Conservation (phyloP, 352 stramenopile species). For the Globisporangium nagaii region DNA sequence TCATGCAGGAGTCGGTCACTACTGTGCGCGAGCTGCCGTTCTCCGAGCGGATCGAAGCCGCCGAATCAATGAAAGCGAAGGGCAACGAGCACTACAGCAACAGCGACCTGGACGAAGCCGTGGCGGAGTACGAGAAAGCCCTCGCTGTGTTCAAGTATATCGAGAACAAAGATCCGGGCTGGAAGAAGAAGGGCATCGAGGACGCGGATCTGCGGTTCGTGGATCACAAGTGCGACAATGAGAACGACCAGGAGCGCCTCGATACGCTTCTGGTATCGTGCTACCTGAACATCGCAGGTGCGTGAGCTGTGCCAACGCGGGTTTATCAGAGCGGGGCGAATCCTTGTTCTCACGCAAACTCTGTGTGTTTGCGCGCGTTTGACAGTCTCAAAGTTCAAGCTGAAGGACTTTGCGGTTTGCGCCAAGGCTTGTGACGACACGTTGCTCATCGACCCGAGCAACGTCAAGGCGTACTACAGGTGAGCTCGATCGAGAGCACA, state of each 20-base stretch:
- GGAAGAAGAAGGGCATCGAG: constrained; percentile 87
- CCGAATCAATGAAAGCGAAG: constrained; percentile 57
- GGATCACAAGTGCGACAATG: constrained; percentile 48
- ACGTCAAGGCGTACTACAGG: constrained; percentile 81
- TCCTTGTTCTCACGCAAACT: background rate
- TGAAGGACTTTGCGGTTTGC: constrained; percentile 58
- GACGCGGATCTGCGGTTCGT: constrained; percentile 61
- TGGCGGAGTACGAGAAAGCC: constrained; percentile 81
- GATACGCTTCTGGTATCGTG: constrained; percentile 57
- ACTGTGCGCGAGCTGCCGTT: constrained; percentile 38
- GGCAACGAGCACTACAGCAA: constrained; percentile 60
- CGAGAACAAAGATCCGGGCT: constrained; percentile 71
- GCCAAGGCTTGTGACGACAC: constrained; percentile 69
- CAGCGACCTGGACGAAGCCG: constrained; percentile 53
- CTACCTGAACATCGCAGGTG: constrained; percentile 81
- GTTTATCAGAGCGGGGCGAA: background rate
- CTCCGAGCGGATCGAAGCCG: constrained; percentile 43
- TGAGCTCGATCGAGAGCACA: too few species aligned
- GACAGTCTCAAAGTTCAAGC: constrained; percentile 77
- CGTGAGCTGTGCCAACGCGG: background rate
- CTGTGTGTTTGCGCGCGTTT: background rate
- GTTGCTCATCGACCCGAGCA: constrained; percentile 46
- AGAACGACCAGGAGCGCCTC: constrained; percentile 35
- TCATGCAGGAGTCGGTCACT: constrained; percentile 76
- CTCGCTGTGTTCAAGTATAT: constrained; percentile 80